Base-by-base conservation (phyloP, 768 basidiomycete species). In the Favolaschia claudopus region DNA sequence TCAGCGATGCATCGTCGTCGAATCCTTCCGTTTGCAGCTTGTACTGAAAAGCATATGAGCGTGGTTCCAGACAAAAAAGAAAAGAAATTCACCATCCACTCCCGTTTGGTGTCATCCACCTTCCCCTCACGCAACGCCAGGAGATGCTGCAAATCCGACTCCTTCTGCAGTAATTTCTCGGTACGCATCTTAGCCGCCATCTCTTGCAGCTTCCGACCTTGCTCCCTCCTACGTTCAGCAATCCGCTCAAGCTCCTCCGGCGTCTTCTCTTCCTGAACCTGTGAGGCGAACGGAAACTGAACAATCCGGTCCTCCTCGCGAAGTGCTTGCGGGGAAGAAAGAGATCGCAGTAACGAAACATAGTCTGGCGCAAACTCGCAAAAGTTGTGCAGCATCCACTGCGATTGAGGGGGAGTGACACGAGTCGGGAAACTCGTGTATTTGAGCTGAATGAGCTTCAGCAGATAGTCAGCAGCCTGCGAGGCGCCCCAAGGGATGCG, bases 361-460 rank as follows among this genome's bases (percentile, higher is more conserved):
- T 97, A 99, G 72, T 96, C 89, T 0, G 84, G 74, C 0, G 94
- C 81, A 65, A 96, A 90, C 72, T 89, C 88, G 72, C 93, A 95
- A 65, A 93, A 89, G 44, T 86, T 92, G 55, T 90, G 90, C 25
- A 93, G 79, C 86, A 99, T 95, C 89, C 93, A 96, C 95, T 98
- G 62, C 7, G 94, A 86, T 67, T 98, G 96, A 0, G 79, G 69
- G 15, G 84, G 69, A 0, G 91, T 91, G 12, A 98, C 85, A 38
- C 93, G 88, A 1, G 90, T 91, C 6, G 94, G 92, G 72, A 99
- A 99, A 42, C 82, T 89, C 25, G 96, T 91, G 70, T 99, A 97
- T 74, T 99, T 99, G 32, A 99, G 84, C 70, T 98, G 96, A 37
- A 96, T 88, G 20, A 96, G 87, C 69, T 95, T 97, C 59, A 96